Percentiles rank a stretch among this genome's conserved stretches.
Evolutionary conservation across 2,329 filamentous ascomycete species (phyloP).

Genomic region (Alternaria arborescens): DNA sequence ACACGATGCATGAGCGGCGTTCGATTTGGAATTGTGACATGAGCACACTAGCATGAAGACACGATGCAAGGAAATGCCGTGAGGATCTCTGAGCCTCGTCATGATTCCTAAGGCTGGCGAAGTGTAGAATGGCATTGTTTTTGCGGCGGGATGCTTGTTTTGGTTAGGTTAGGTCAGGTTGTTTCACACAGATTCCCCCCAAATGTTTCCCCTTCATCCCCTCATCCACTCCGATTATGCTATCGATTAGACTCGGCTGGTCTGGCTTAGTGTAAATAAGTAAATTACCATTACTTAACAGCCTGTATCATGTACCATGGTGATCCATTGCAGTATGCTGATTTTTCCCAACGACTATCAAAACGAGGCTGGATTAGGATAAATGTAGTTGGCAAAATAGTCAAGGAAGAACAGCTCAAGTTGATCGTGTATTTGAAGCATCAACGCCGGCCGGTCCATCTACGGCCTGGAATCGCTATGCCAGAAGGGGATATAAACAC

Average conservation of each 20-base stretch:
- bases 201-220: slow-evolving; percentile 6
- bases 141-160: neutral
- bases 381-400: neutral
- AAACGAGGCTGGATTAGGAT: neutral
- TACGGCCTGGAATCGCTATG: slow-evolving; percentile 14
- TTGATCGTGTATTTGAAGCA: neutral
- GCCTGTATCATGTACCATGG: neutral
- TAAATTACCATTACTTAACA: neutral
- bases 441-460: slow-evolving; percentile 6
- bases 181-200: slow-evolving; percentile 32
- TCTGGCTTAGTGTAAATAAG: neutral
- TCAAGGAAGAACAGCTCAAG: neutral
- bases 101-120: neutral
- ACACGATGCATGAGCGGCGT: slow-evolving; percentile 14
- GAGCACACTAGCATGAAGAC: slow-evolving; percentile 1
- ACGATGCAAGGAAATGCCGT: neutral
- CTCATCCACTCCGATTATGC: slow-evolving; percentile 2
- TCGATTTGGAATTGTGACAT: slow-evolving; percentile 4
- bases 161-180: slow-evolving; percentile 22
- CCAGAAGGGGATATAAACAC: slow-evolving; percentile 20
- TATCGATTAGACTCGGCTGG: slow-evolving; percentile 5
- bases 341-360: neutral
- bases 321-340: neutral
- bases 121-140: slow-evolving; percentile 1
- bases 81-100: neutral